phyloP scores from a whole-genome alignment of 345 rosid species.

The Euphorbia tirucalli region DNA sequence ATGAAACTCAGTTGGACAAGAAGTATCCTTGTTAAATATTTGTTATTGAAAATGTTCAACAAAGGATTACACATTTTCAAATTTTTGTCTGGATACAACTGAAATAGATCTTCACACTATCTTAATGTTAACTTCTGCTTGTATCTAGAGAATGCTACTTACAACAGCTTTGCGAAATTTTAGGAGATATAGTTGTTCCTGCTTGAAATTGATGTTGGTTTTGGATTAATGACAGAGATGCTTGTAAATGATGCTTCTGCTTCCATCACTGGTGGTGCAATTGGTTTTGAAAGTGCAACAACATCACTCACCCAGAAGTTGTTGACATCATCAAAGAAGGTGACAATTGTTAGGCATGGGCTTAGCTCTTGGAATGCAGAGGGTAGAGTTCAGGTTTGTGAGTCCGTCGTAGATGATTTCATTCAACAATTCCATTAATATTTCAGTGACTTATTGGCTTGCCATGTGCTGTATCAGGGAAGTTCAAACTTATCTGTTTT shows the following conservation, averaged over 20 bases:
- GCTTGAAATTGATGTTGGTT: conserved; percentile 9
- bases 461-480: conserved; percentile 32
- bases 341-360: conserved; percentile 65
- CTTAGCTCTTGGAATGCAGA: conserved; percentile 74
- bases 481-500: conserved; percentile 61
- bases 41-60: neutral
- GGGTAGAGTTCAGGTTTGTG: conserved; percentile 59
- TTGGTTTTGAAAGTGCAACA: conserved; percentile 55
- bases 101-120: neutral
- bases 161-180: neutral
- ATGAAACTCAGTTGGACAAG: neutral
- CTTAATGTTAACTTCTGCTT: neutral
- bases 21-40: neutral
- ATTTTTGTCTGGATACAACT: neutral
- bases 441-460: conserved; percentile 8
- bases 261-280: conserved; percentile 49
- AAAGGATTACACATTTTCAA: neutral
- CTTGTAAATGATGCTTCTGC: conserved; percentile 28
- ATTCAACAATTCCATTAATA: neutral
- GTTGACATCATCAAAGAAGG: conserved; percentile 44
- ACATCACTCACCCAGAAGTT: conserved; percentile 38
- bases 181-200: neutral
- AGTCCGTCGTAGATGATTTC: neutral
- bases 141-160: neutral
- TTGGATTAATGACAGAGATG: conserved; percentile 29